Percentiles rank a stretch among this genome's conserved stretches.
These are phyloP conservation scores for Polysphondylium violaceum DNA, from an alignment of 78 protist genomes.

Conservation along the genomic window DNA sequence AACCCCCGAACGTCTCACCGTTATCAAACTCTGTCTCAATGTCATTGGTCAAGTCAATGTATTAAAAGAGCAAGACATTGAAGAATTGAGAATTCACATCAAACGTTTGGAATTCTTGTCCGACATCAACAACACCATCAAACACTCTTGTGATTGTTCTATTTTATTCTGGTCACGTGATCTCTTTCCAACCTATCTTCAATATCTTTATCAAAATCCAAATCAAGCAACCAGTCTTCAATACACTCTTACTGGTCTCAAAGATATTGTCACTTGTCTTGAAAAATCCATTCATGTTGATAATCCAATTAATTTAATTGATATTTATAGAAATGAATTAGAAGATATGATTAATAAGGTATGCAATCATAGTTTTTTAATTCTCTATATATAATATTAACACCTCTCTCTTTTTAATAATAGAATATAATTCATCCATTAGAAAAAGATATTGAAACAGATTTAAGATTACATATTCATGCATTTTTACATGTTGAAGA, in stretches of 20 bases:
- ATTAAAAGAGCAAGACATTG: constrained; percentile 60
- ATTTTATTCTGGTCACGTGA: constrained; percentile 89
- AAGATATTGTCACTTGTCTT: constrained; percentile 44
- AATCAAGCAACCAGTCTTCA: constrained; percentile 68
- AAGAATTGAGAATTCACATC: constrained; percentile 19
- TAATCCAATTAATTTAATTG: constrained; percentile 4
- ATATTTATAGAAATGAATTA: constrained; percentile 24
- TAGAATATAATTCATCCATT: constrained; percentile 89
- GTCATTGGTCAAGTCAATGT: constrained; percentile 18
- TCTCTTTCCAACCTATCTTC: constrained; percentile 85
- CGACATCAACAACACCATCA: constrained; percentile 2
- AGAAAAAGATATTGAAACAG: constrained; percentile 90
- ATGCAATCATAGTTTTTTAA: too few species aligned
- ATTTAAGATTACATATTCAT: constrained; percentile 91
- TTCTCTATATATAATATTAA: too few species aligned
- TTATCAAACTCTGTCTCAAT: constrained; percentile 43
- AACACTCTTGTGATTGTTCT: constrained; percentile 81
- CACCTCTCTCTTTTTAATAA: too few species aligned
- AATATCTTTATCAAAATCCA: constrained; percentile 78
- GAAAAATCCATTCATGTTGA: constrained; percentile 43
- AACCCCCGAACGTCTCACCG: constrained; percentile 36
- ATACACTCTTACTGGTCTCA: constrained; percentile 83
- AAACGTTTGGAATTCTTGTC: constrained; percentile 69
- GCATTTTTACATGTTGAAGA: constrained; percentile 71
- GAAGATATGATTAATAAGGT: constrained; percentile 74